A percentile compares a stretch with the other conserved stretches of the same genome.
Conservation (phyloP, 495 filamentous ascomycete genomes). For the Aspergillus asperescens region DNA sequence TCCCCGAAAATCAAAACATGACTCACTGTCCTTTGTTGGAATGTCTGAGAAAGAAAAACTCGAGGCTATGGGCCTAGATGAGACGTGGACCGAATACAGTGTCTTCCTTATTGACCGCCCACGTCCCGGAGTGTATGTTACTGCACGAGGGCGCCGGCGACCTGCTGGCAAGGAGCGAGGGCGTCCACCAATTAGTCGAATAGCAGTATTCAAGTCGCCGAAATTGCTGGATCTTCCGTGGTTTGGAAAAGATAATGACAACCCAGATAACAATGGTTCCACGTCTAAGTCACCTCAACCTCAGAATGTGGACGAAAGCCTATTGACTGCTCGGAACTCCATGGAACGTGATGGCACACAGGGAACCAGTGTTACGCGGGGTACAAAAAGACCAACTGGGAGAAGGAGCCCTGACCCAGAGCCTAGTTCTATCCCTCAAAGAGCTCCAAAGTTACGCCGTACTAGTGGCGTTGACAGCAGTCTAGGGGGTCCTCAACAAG, state of each 20-base stretch:
- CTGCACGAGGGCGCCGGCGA: conserved; percentile 41
- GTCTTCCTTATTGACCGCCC: conserved; percentile 35
- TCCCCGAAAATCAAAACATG: conserved; percentile 9
- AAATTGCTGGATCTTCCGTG: conserved; percentile 34
- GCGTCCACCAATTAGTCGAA: conserved; percentile 44
- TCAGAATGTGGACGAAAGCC: too few species aligned
- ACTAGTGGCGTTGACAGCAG: neutral
- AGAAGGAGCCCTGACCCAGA: neutral
- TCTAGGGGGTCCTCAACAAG: neutral
- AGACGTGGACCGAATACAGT: conserved; percentile 43
- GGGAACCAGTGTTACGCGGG: neutral
- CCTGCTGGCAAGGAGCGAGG: conserved; percentile 43
- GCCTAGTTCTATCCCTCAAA: neutral
- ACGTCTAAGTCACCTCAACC: neutral
- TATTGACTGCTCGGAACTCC: neutral
- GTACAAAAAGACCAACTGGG: conserved; percentile 4
- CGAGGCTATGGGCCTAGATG: conserved; percentile 40
- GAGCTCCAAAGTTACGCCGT: conserved; percentile 11
- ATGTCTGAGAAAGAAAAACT: conserved; percentile 37
- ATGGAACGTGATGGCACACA: neutral
- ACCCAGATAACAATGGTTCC: neutral
- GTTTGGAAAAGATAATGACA: conserved; percentile 23
- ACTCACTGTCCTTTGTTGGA: conserved; percentile 22
- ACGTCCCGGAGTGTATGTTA: conserved; percentile 48
- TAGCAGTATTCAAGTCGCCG: conserved; percentile 49